Conservation (phyloP, 1,284 basidiomycete genomes). For the Trichosporon asahii region DNA sequence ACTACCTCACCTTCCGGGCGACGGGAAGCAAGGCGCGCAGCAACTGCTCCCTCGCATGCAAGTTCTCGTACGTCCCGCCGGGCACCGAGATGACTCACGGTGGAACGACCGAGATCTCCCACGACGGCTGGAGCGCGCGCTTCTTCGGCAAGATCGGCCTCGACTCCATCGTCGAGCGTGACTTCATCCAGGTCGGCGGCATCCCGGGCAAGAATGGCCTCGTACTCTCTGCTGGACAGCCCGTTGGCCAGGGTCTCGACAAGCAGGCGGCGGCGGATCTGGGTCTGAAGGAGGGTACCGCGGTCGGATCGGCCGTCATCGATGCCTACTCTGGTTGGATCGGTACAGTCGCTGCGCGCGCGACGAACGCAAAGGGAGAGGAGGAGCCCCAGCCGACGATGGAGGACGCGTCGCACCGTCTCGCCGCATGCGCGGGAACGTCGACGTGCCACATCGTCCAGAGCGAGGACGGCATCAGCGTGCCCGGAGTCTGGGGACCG, state of each 20-base stretch:
- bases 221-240: slow-evolving; percentile 85
- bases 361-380: slow-evolving; percentile 56
- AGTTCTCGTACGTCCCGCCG: slow-evolving; percentile 90
- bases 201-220: slow-evolving; percentile 59
- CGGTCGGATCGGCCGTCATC: slow-evolving; percentile 90
- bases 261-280: slow-evolving; percentile 76
- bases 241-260: slow-evolving; percentile 80
- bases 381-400: slow-evolving; percentile 57
- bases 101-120: slow-evolving; percentile 39
- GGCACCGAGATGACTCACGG: slow-evolving; percentile 43
- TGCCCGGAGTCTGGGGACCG: slow-evolving; percentile 75
- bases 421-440: slow-evolving; percentile 93
- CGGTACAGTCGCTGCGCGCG: slow-evolving; percentile 85
- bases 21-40: slow-evolving; percentile 77
- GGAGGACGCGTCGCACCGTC: slow-evolving; percentile 71
- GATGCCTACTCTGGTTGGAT: slow-evolving; percentile 99
- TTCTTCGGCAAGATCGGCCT: slow-evolving; percentile 76
- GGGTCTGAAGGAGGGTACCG: slow-evolving; percentile 80
- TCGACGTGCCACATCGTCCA: slow-evolving; percentile 93
- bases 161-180: slow-evolving; percentile 54
- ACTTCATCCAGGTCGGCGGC: slow-evolving; percentile 76
- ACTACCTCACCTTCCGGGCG: slow-evolving; percentile 91
- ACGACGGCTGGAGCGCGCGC: slow-evolving; percentile 75
- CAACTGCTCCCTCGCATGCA: slow-evolving; percentile 91
- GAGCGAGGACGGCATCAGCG: slow-evolving; percentile 74